phyloP scores from a whole-genome alignment of 192 early-diverging fungal species.

The Powellomyces hirtus region DNA sequence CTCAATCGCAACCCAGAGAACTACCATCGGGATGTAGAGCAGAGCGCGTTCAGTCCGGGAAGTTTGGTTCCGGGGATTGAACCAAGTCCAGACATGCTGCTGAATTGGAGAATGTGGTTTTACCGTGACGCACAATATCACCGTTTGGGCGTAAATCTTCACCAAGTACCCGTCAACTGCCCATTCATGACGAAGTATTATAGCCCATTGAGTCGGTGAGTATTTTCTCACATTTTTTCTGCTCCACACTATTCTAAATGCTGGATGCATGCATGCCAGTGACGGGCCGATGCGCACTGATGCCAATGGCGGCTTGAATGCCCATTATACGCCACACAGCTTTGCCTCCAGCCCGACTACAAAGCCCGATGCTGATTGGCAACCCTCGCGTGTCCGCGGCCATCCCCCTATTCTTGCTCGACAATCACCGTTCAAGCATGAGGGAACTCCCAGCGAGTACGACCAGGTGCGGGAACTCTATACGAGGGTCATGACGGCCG shows the following conservation, averaged over 20 bases:
- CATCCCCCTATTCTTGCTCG: neutral
- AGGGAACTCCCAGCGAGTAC: neutral
- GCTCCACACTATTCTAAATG: too few relatives aligned
- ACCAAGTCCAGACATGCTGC: neutral
- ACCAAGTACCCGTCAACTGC: neutral
- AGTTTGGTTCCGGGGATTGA: neutral
- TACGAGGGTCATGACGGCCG: neutral
- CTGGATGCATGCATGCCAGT: too few relatives aligned
- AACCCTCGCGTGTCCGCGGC: neutral
- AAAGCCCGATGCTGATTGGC: neutral
- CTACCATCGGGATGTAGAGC: neutral
- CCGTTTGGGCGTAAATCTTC: neutral
- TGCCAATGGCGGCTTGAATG: too few relatives aligned
- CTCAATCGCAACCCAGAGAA: neutral
- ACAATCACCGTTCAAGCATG: neutral
- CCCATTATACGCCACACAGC: too few relatives aligned
- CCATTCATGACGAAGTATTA: neutral
- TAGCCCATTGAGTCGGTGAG: neutral
- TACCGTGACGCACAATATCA: neutral
- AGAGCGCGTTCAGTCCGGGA: neutral
- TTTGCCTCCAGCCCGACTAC: too few relatives aligned
- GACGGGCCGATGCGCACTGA: too few relatives aligned
- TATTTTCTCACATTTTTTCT: too few relatives aligned
- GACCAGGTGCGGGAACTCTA: slow-evolving; percentile 1
- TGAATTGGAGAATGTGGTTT: neutral